These are phyloP conservation scores for Piloderma croceum DNA, from an alignment of 768 basidiomycete genomes.

Conservation along the genomic window DNA sequence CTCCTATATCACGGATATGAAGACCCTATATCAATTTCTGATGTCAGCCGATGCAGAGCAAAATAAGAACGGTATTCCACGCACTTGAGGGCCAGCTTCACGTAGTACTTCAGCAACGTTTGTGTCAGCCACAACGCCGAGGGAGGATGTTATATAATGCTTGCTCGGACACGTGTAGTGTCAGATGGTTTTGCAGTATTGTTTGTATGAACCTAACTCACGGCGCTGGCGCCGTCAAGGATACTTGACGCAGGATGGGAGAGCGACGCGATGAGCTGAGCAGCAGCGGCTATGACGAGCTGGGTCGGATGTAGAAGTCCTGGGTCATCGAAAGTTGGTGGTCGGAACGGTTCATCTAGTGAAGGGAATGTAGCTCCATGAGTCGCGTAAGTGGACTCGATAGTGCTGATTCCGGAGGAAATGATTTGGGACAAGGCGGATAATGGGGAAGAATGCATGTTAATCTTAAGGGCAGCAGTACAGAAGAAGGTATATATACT, in stretches of 20 bases:
- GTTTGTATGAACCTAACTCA: not conserved
- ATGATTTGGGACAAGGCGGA: too few relatives aligned
- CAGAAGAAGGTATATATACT: too few relatives aligned
- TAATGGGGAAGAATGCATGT: too few relatives aligned
- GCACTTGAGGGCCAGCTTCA: constrained; percentile 25
- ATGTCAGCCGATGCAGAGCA: not conserved
- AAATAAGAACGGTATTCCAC: not conserved
- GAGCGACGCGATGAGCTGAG: not conserved
- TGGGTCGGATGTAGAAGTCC: too few relatives aligned
- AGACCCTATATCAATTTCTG: constrained; percentile 18
- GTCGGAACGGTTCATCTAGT: too few relatives aligned
- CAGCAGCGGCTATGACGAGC: too few relatives aligned
- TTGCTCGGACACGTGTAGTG: too few relatives aligned
- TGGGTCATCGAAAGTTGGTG: too few relatives aligned
- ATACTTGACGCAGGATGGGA: not conserved
- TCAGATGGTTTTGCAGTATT: not conserved
- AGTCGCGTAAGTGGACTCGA: too few relatives aligned
- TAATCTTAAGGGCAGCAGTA: too few relatives aligned
- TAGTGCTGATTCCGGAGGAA: too few relatives aligned
- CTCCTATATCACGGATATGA: constrained; percentile 27
- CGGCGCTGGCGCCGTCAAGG: not conserved
- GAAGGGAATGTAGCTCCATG: too few relatives aligned
- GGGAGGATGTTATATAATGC: constrained; percentile 14
- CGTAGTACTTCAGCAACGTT: constrained; percentile 26
- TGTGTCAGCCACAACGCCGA: constrained; percentile 19